Evolutionary conservation across 768 basidiomycete species (phyloP).

Genomic region (Tremella mesenterica): DNA sequence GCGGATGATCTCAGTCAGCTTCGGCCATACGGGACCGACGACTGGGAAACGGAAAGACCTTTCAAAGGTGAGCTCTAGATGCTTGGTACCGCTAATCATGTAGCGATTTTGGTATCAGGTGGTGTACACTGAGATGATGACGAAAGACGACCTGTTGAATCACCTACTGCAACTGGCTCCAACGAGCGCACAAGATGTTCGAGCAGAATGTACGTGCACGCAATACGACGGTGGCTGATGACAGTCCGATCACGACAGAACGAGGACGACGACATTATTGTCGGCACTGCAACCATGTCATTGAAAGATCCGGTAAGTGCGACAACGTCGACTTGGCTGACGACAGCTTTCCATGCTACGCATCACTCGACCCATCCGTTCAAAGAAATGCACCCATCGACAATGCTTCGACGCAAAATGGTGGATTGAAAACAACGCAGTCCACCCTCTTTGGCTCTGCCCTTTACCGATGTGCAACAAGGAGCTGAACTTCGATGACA

Average conservation of each 20-base stretch:
- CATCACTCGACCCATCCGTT: slow-evolving; percentile 73
- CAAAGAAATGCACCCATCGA: slow-evolving; percentile 74
- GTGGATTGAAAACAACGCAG: slow-evolving; percentile 92
- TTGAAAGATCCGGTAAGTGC: slow-evolving; percentile 81
- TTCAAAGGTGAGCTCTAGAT: slow-evolving; percentile 34
- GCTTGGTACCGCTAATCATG: slow-evolving; percentile 1
- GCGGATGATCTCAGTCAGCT: slow-evolving; percentile 16
- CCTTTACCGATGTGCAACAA: slow-evolving; percentile 73
- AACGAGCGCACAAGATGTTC: slow-evolving; percentile 56
- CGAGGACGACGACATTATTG: slow-evolving; percentile 85
- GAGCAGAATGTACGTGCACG: slow-evolving; percentile 56
- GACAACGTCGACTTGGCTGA: neutral
- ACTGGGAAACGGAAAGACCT: slow-evolving; percentile 43
- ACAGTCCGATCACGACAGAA: slow-evolving; percentile 10
- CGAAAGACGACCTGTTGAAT: slow-evolving; percentile 61
- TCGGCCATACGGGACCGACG: slow-evolving; percentile 40
- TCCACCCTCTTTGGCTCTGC: slow-evolving; percentile 91
- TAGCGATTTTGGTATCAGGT: slow-evolving; percentile 81
- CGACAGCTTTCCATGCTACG: slow-evolving; percentile 76
- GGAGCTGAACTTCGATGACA: slow-evolving; percentile 63
- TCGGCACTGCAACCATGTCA: slow-evolving; percentile 80
- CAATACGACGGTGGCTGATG: neutral
- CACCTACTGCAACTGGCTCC: slow-evolving; percentile 62
- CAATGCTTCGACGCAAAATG: slow-evolving; percentile 93
- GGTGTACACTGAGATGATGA: slow-evolving; percentile 71